Evolutionary conservation across 1,284 basidiomycete genomes (phyloP), one percentile per base, ranked within the genome.

Genomic region (Cryptococcus sp.): DNA sequence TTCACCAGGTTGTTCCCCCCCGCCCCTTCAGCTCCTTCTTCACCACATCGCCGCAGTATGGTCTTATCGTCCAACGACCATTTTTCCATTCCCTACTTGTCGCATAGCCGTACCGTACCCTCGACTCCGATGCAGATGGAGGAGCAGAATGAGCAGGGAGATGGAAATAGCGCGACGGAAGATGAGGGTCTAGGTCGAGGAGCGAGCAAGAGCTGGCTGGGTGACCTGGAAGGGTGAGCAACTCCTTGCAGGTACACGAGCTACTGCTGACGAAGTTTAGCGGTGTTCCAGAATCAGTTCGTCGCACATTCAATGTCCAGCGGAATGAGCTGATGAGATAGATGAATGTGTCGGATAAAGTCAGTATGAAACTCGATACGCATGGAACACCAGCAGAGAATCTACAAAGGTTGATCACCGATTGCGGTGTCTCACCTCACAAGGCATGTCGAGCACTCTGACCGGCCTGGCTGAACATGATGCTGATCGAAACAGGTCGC

Each of bases 381-480:
- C 70, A 72, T 41, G 70, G 71, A 7, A 71, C 65, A 14, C 71
- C 69, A 5, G 71, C 73, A 0, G 73, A 75, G 46, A 74, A 73
- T 44, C 54, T 75, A 11, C 66, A 88, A 69, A 80, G 81, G 39
- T 78, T 94, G 35, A 85, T 93, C 39, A 85, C 86, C 62, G 89
- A 94, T 70, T 93, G 87, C 65, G 90, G 90, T 2, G 86, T 92
- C 43, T 82, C 85, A 24, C 85, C 89, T 3, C 86, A 89, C 59
- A 90, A 90, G 57, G 67, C 65, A 3, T 36, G 60, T 36, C 38
- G 9, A 3, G 10, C 37, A 23, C 7, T n/a, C 89, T 3, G 86
- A 89, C 59, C 90, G 90, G 57, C 65, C 65, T 3, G 33, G 60
- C 34, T 31, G 9, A 3, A n/a, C 37, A 23, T 5, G 35, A 5